These are phyloP conservation scores for Erodium trifolium DNA, from an alignment of 441 rosid genomes.

Conservation along the genomic window DNA sequence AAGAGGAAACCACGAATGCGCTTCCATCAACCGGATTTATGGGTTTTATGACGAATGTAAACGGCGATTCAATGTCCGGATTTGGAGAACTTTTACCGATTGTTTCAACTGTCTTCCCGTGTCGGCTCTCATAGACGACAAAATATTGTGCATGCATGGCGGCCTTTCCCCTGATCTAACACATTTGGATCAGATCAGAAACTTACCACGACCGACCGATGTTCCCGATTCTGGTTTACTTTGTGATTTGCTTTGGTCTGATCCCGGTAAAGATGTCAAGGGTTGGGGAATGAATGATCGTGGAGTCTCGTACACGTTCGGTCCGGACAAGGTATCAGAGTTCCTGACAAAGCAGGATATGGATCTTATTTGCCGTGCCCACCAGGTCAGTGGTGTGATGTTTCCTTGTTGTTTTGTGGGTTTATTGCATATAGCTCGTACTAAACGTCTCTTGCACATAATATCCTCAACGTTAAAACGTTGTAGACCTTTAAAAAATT, in stretches of 20 bases:
- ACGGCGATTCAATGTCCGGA: too few relatives aligned
- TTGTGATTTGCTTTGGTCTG: constrained; percentile 68
- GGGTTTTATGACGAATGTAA: too few relatives aligned
- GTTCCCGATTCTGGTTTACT: constrained; percentile 65
- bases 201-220: constrained; percentile 45
- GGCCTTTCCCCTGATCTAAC: constrained; percentile 22
- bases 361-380: constrained; percentile 71
- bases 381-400: constrained; percentile 37
- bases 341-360: constrained; percentile 46
- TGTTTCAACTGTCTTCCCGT: too few relatives aligned
- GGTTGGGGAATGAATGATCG: constrained; percentile 67
- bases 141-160: too few relatives aligned
- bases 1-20: too few relatives aligned
- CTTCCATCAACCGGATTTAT: too few relatives aligned
- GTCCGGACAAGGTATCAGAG: constrained; percentile 49
- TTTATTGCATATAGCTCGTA: too few relatives aligned
- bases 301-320: constrained; percentile 62
- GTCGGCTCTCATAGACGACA: too few relatives aligned
- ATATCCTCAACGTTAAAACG: too few relatives aligned
- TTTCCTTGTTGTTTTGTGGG: neutral
- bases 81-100: too few relatives aligned
- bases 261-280: constrained; percentile 46
- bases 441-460: too few relatives aligned
- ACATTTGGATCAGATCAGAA: constrained; percentile 50
- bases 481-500: too few relatives aligned